phyloP scores from a whole-genome alignment of 345 rosid species.

The Triadica sebifera region DNA sequence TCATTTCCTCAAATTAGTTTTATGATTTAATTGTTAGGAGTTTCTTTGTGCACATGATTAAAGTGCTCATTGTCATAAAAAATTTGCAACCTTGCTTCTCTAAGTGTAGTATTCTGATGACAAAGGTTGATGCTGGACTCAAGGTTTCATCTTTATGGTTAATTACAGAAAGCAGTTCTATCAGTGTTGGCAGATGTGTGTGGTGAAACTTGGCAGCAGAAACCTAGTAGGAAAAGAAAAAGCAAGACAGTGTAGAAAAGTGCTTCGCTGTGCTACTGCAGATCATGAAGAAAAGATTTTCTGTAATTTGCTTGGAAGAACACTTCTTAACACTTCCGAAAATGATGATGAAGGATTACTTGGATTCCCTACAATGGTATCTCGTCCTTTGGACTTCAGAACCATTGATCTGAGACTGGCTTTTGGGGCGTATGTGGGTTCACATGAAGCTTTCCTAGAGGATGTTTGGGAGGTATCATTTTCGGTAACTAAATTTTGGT shows the following conservation, averaged over 20 bases:
- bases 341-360: constrained; percentile 34
- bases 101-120: background rate
- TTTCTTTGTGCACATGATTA: too few species aligned
- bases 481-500: background rate
- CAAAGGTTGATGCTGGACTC: constrained; percentile 11
- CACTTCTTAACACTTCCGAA: constrained; percentile 32
- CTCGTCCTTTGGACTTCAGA: constrained; percentile 41
- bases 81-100: background rate
- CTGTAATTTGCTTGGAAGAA: constrained; percentile 42
- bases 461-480: constrained; percentile 43
- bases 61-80: too few species aligned
- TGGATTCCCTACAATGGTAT: constrained; percentile 36
- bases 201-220: constrained; percentile 29
- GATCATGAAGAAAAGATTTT: constrained; percentile 37
- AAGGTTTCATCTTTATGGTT: constrained; percentile 7
- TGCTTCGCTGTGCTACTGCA: constrained; percentile 31
- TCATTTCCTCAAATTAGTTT: background rate
- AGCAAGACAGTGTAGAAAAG: constrained; percentile 31
- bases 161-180: constrained; percentile 39
- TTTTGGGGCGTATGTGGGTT: constrained; percentile 37
- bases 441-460: constrained; percentile 43
- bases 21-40: too few species aligned
- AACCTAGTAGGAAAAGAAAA: constrained; percentile 30
- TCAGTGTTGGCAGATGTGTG: constrained; percentile 27
- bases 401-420: constrained; percentile 37